Percentiles rank a stretch among this genome's conserved stretches.
These are phyloP conservation scores for Dalechampia spathulata DNA, from an alignment of 441 rosid genomes.

Conservation along the genomic window DNA sequence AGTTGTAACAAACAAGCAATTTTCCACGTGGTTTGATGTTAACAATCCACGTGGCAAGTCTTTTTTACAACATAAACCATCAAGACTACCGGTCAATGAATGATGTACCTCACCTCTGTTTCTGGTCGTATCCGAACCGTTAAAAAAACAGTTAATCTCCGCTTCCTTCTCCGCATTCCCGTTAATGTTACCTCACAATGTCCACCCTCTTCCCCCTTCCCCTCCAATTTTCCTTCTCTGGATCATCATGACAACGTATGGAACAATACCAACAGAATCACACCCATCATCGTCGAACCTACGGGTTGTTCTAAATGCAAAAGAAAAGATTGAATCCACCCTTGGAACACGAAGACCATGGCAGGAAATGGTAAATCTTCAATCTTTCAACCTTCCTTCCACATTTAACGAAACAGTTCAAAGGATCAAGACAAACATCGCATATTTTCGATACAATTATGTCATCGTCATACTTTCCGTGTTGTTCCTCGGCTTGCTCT, in stretches of 20 bases:
- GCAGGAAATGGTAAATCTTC: conserved; percentile 36
- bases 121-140: background rate
- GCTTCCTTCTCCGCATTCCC: background rate
- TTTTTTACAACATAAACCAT: background rate
- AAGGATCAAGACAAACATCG: conserved; percentile 29
- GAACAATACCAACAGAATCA: conserved; percentile 45
- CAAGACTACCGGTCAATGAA: background rate
- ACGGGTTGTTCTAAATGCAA: conserved; percentile 22
- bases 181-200: background rate
- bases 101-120: background rate
- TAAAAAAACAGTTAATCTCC: background rate
- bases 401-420: conserved; percentile 15
- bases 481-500: conserved; percentile 41
- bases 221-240: background rate
- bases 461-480: conserved; percentile 21
- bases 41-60: conserved; percentile 19
- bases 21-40: no score
- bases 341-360: conserved; percentile 41
- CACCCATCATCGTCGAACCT: conserved; percentile 16
- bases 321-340: conserved; percentile 31
- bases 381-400: conserved; percentile 29
- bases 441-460: conserved; percentile 36
- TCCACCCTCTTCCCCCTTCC: background rate
- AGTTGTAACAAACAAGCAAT: no score
- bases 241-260: conserved; percentile 45